Conservation (phyloP, 192 early-diverging fungal species). For the Diversispora eburnea region DNA sequence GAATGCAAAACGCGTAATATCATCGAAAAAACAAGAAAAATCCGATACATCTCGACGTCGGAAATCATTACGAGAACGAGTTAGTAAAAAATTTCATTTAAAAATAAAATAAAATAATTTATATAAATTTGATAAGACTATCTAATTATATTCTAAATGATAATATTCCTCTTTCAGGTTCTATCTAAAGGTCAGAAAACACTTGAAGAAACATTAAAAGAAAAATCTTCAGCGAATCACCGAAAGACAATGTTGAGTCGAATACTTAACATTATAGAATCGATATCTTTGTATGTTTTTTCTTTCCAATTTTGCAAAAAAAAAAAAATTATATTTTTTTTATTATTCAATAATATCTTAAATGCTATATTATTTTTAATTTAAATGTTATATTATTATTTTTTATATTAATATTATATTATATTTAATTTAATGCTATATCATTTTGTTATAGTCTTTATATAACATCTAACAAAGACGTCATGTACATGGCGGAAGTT, state of each 20-base stretch:
- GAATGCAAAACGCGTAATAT: too few relatives aligned
- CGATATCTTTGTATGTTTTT: slow-evolving; percentile 8
- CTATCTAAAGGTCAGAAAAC: slow-evolving; percentile 9
- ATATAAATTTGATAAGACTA: neutral
- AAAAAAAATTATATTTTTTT: too few relatives aligned
- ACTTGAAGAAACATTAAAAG: neutral
- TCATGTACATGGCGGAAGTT: neutral
- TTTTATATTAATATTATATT: neutral
- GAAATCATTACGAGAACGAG: neutral
- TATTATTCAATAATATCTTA: too few relatives aligned
- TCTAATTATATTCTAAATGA: neutral
- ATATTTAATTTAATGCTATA: neutral
- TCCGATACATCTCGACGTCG: neutral
- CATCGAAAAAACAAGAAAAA: neutral
- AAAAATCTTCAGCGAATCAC: neutral
- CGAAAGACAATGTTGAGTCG: neutral
- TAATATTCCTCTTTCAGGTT: neutral
- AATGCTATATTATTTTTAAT: too few relatives aligned
- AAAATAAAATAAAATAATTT: too few relatives aligned
- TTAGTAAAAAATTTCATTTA: slow-evolving; percentile 1
- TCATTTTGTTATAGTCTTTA: neutral
- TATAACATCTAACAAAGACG: neutral
- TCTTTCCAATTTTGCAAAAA: too few relatives aligned
- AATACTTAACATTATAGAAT: neutral
- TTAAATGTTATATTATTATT: too few relatives aligned